These are phyloP conservation scores for Malus sieversii DNA, from an alignment of 306 rosid species.

Conservation along the genomic window DNA sequence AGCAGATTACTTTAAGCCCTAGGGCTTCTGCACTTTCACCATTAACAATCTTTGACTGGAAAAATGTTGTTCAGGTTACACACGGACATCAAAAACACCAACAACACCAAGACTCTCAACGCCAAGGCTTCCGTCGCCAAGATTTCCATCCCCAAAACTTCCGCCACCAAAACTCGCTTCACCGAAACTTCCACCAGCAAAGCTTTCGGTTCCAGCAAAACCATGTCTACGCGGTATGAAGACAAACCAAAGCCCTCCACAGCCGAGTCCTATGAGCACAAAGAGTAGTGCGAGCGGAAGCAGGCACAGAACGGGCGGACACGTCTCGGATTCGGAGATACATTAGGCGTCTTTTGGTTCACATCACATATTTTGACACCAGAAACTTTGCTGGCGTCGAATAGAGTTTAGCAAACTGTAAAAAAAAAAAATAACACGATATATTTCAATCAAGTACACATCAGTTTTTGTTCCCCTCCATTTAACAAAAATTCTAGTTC, in stretches of 20 bases:
- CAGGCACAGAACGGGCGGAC: conserved; percentile 20
- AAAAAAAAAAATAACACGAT: neutral
- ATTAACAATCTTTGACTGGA: neutral
- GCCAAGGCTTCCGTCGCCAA: neutral
- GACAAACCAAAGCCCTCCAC: conserved; percentile 22
- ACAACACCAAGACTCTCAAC: neutral
- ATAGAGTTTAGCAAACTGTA: neutral
- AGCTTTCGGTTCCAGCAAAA: conserved; percentile 10
- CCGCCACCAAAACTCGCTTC: neutral
- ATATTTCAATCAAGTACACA: neutral
- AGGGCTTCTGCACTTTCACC: neutral
- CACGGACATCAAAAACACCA: conserved; percentile 11
- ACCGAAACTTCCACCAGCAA: neutral
- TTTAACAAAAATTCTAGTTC: neutral
- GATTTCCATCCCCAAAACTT: neutral
- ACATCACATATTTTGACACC: neutral
- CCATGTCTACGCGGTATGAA: conserved; percentile 23
- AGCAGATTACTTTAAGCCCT: neutral
- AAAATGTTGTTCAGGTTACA: conserved; percentile 6
- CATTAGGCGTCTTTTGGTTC: conserved; percentile 13
- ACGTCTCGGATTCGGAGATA: conserved; percentile 30
- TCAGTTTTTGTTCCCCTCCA: conserved; percentile 4
- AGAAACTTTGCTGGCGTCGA: neutral
- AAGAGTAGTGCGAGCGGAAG: conserved; percentile 12
- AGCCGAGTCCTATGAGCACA: conserved; percentile 17